Percentiles rank a stretch among this genome's conserved stretches.
Conservation (phyloP, 352 stramenopile genomes). For the Globisporangium acanthophoron region DNA sequence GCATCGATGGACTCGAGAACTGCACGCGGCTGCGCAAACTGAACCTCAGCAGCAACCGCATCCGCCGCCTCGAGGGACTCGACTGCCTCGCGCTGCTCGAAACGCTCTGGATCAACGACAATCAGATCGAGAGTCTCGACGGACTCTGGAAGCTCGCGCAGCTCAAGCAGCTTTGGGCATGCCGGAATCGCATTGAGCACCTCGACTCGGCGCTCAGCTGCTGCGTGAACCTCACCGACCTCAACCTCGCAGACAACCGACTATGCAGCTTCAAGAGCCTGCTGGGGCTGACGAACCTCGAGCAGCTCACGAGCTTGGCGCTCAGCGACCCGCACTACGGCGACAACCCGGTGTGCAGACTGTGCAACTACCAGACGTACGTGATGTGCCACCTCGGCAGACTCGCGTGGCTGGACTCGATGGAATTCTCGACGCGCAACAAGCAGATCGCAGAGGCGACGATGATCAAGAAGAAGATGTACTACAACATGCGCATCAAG, state of each 20-base stretch:
- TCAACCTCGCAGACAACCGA: slow-evolving; percentile 85
- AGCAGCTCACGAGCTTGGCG: slow-evolving; percentile 52
- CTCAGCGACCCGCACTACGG: slow-evolving; percentile 88
- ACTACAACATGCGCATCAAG: slow-evolving; percentile 94
- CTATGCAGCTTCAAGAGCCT: slow-evolving; percentile 87
- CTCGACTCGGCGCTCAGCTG: slow-evolving; percentile 62
- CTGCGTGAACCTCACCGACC: slow-evolving; percentile 51
- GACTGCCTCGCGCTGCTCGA: slow-evolving; percentile 54
- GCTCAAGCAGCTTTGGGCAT: slow-evolving; percentile 67
- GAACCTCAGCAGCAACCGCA: slow-evolving; percentile 71
- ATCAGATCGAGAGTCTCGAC: slow-evolving; percentile 49
- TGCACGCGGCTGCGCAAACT: slow-evolving; percentile 52
- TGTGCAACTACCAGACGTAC: slow-evolving; percentile 93
- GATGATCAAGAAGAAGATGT: slow-evolving; percentile 94
- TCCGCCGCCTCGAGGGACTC: slow-evolving; percentile 50
- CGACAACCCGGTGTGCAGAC: slow-evolving; percentile 85
- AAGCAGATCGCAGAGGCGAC: slow-evolving; percentile 88
- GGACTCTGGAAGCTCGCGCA: slow-evolving; percentile 45
- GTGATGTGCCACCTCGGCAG: slow-evolving; percentile 81
- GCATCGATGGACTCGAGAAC: slow-evolving; percentile 33
- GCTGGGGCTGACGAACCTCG: slow-evolving; percentile 60
- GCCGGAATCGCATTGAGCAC: slow-evolving; percentile 61
- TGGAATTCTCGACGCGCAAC: slow-evolving; percentile 67
- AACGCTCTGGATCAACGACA: slow-evolving; percentile 81
- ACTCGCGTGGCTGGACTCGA: slow-evolving; percentile 64